Conservation (phyloP, 1,284 basidiomycete species). For the Ustilago bromivora region DNA sequence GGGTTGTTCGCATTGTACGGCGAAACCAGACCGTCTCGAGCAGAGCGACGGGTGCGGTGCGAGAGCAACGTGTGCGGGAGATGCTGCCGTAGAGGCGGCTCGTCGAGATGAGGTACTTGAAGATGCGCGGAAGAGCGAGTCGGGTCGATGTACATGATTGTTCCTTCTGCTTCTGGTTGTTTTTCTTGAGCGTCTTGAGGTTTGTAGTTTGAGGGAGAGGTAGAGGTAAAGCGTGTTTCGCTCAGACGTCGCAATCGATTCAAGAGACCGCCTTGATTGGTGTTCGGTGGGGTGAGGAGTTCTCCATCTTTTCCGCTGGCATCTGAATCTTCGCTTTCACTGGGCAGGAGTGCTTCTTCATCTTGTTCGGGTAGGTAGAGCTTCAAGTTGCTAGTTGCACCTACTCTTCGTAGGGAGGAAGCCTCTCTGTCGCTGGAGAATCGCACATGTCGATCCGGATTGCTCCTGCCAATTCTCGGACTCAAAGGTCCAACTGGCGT, state of each 20-base stretch:
- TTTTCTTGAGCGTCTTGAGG: background rate
- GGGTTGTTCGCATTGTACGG: slow-evolving; percentile 76
- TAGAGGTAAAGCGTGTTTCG: slow-evolving; percentile 22
- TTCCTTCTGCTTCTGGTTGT: slow-evolving; percentile 23
- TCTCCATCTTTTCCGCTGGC: slow-evolving; percentile 58
- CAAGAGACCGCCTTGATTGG: slow-evolving; percentile 11
- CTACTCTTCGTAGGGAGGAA: slow-evolving; percentile 27
- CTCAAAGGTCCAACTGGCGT: slow-evolving; percentile 29
- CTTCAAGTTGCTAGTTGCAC: slow-evolving; percentile 39
- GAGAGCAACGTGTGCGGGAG: slow-evolving; percentile 52
- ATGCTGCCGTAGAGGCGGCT: slow-evolving; percentile 43
- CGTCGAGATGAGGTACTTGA: slow-evolving; percentile 54
- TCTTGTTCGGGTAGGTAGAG: slow-evolving; percentile 38
- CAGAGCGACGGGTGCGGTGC: slow-evolving; percentile 59
- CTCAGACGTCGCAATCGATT: slow-evolving; percentile 31
- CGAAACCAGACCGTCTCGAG: slow-evolving; percentile 61
- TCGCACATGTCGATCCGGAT: slow-evolving; percentile 34
- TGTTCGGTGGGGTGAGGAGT: slow-evolving; percentile 3
- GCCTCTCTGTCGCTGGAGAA: slow-evolving; percentile 17
- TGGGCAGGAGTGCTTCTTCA: slow-evolving; percentile 35
- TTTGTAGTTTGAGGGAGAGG: slow-evolving; percentile 7
- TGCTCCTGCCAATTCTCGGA: slow-evolving; percentile 22
- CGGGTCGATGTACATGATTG: slow-evolving; percentile 48
- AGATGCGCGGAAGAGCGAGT: slow-evolving; percentile 38
- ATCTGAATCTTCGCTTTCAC: slow-evolving; percentile 47